Base-by-base conservation (phyloP, 1,139 yeast species). In the Suhomyces yuchorum region DNA sequence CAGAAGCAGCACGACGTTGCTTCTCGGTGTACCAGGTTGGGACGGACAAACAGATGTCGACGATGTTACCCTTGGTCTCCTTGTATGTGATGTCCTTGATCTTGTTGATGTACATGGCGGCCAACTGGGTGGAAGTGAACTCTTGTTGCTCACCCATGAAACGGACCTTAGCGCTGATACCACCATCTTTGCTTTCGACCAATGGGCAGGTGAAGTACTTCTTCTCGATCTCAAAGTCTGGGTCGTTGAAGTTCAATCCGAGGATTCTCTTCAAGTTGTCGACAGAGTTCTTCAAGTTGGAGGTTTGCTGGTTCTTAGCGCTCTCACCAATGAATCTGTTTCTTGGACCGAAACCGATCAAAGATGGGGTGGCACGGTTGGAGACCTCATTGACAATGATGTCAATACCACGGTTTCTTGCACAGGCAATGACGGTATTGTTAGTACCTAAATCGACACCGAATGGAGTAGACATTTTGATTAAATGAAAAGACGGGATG, bases 371-470 rank as follows among this genome's bases (percentile, higher is more conserved):
- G 58, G 96, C 73, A 75, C 99, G 87, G 85, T 93, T 93, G 49
- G 98, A 92, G 46, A 93, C 99, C 73, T 93, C 99, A 71, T 95
- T 95, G 76, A 93, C 98, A 63, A 93, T 89, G 63, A 95, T 86
- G 72, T 93, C 99, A 69, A 95, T 93, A 67, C 98, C 98, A 79
- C 98, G 85, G 83, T 93, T 93, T 72, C 96, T 88, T 56, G 99
- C 99, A 68, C 96, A 96, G 42, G 97, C 98, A 67, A 93, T 82
- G 59, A 92, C 97, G 56, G 96, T 84, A 80, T 81, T 88, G 78
- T 82, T 80, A 77, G 91, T 91, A 77, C 99, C 99, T 70, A 93
- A 85, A 84, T 93, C 99, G 73, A 93, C 87, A 79, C 99, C 99
- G 66, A 93, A 89, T 73, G 98, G 97, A 69, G 89, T 84, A 57